phyloP scores from a whole-genome alignment of 495 filamentous ascomycete species.

The Neurospora cerealis region DNA sequence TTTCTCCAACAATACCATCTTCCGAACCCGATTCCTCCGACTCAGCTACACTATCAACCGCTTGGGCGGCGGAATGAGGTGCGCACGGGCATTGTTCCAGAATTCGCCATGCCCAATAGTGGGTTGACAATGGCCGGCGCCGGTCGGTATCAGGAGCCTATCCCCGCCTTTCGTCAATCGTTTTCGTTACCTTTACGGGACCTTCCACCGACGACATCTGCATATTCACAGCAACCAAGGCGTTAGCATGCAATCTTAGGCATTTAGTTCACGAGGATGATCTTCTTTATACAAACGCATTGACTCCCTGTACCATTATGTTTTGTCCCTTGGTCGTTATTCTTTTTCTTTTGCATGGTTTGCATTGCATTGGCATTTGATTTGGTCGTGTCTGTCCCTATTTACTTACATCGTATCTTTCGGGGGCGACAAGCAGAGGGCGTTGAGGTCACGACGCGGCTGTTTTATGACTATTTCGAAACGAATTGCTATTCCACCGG shows the following conservation, averaged over 20 bases:
- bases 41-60: slow-evolving; percentile 93
- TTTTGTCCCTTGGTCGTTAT: neutral
- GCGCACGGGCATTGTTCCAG: slow-evolving; percentile 75
- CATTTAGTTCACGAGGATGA: neutral
- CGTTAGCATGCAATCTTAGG: neutral
- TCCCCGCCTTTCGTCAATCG: neutral
- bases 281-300: neutral
- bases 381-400: neutral
- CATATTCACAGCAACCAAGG: neutral
- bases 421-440: neutral
- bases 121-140: neutral
- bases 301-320: neutral
- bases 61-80: slow-evolving; percentile 70
- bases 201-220: neutral
- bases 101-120: slow-evolving; percentile 32
- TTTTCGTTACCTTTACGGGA: neutral
- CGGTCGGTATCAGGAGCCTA: neutral
- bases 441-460: neutral
- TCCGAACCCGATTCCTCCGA: slow-evolving; percentile 39
- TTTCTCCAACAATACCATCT: slow-evolving; percentile 66
- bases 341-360: neutral
- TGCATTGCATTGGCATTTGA: neutral
- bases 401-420: neutral
- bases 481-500: neutral
- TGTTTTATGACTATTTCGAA: neutral